phyloP scores from a whole-genome alignment of 1,139 yeast genomes.

The Lodderomyces orthopsilosis region DNA sequence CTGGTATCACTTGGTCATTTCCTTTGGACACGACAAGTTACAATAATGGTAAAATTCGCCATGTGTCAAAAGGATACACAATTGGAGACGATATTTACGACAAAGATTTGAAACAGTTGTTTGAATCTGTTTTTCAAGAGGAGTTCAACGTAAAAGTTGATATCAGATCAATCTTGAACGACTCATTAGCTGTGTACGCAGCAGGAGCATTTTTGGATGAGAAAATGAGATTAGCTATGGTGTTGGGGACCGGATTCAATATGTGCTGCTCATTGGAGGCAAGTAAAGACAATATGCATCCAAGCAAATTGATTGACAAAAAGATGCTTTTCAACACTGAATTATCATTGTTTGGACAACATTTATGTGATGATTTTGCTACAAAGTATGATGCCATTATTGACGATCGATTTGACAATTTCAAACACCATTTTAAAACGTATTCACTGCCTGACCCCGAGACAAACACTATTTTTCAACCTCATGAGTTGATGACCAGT shows the following conservation, averaged over 20 bases:
- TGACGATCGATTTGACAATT: constrained; percentile 32
- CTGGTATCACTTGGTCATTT: constrained; percentile 61
- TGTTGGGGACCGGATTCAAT: constrained; percentile 47
- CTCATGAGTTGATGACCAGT: constrained; percentile 51
- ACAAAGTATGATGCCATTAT: constrained; percentile 38
- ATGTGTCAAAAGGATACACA: constrained; percentile 52
- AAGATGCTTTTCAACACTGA: constrained; percentile 38
- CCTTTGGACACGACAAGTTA: constrained; percentile 46
- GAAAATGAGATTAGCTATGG: constrained; percentile 40
- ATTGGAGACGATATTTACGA: constrained; percentile 38
- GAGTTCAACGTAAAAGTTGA: constrained; percentile 27
- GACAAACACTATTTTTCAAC: constrained; percentile 45
- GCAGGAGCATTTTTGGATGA: constrained; percentile 43
- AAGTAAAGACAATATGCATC: constrained; percentile 17
- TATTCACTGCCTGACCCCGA: constrained; percentile 33
- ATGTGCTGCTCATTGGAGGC: constrained; percentile 38
- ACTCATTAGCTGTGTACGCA: constrained; percentile 47
- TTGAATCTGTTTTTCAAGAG: constrained; percentile 30
- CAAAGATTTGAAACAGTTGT: constrained; percentile 39
- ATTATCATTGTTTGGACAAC: constrained; percentile 40
- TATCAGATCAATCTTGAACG: constrained; percentile 39
- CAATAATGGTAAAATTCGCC: constrained; percentile 44
- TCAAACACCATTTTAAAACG: constrained; percentile 24
- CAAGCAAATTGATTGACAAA: constrained; percentile 22
- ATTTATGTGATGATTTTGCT: constrained; percentile 26